These are phyloP conservation scores for Apiospora koreana DNA, from an alignment of 2,329 filamentous ascomycete genomes.

Conservation along the genomic window DNA sequence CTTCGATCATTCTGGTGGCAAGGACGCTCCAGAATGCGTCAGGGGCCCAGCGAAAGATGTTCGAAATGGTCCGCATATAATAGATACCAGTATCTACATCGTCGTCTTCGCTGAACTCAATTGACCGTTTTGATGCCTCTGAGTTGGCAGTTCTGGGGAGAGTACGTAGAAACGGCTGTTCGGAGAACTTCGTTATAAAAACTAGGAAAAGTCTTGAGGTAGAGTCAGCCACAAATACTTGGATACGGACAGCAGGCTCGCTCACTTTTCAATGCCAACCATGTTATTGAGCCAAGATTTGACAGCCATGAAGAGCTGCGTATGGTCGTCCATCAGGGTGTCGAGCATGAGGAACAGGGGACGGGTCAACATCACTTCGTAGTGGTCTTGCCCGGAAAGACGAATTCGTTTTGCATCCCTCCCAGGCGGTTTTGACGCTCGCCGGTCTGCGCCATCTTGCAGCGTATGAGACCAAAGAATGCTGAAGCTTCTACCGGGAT, in stretches of 20 bases:
- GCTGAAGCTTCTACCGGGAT: conserved; percentile 69
- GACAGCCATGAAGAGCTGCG: conserved; percentile 74
- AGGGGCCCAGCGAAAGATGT: conserved; percentile 69
- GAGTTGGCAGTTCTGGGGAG: conserved; percentile 25
- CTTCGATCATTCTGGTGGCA: conserved; percentile 59
- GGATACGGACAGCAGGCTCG: conserved; percentile 22
- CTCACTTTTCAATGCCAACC: conserved; percentile 62
- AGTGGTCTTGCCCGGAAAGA: conserved; percentile 60
- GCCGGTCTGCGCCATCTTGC: conserved; percentile 56
- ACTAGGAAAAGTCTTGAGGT: conserved; percentile 57
- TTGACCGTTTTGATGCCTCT: conserved; percentile 27
- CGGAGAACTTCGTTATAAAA: conserved; percentile 59
- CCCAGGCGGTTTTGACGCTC: conserved; percentile 40
- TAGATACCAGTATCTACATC: conserved; percentile 79
- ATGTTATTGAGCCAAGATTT: conserved; percentile 77
- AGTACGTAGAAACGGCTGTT: conserved; percentile 53
- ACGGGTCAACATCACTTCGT: conserved; percentile 74
- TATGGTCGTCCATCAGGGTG: conserved; percentile 69
- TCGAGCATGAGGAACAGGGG: conserved; percentile 84
- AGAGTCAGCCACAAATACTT: conserved; percentile 8
- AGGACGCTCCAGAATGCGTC: conserved; percentile 71
- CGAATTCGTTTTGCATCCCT: conserved; percentile 37
- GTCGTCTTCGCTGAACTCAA: conserved; percentile 54
- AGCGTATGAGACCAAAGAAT: conserved; percentile 82
- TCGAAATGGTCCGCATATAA: conserved; percentile 72